These are phyloP conservation scores for Linaria vulgaris DNA, from an alignment of 257 asterid species.

Conservation along the genomic window DNA sequence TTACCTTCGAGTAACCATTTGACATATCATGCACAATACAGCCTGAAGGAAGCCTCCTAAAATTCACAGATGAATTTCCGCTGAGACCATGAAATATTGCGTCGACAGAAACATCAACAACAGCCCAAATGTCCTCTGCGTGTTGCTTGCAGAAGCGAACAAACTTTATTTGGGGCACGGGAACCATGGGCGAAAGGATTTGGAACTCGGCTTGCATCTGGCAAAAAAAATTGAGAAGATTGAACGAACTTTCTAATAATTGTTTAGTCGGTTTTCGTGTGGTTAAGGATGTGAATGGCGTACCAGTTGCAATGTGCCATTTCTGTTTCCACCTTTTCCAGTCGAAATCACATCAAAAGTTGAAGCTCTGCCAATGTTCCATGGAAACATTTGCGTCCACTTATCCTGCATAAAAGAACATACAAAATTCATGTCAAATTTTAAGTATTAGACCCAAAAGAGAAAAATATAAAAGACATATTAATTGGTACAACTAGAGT, in stretches of 20 bases:
- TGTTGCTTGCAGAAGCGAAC: conserved; percentile 86
- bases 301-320: conserved; percentile 65
- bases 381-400: conserved; percentile 54
- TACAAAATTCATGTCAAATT: neutral
- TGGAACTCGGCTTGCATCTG: conserved; percentile 91
- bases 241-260: neutral
- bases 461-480: neutral
- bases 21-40: conserved; percentile 67
- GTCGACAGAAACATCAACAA: conserved; percentile 81
- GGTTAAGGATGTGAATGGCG: conserved; percentile 15
- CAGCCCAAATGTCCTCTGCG: conserved; percentile 71
- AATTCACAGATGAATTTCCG: conserved; percentile 33
- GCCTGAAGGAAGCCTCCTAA: conserved; percentile 92
- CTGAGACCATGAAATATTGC: conserved; percentile 36
- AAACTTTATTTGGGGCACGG: conserved; percentile 58
- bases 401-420: conserved; percentile 38
- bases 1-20: conserved; percentile 78
- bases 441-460: neutral
- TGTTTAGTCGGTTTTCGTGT: neutral
- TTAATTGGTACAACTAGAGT: too few species aligned
- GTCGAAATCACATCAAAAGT: conserved; percentile 39
- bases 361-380: conserved; percentile 47
- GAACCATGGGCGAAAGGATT: conserved; percentile 69
- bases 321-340: conserved; percentile 37
- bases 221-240: conserved; percentile 5